Conservation (phyloP, 1,139 yeast species). For the Martiniozyma asiatica region DNA sequence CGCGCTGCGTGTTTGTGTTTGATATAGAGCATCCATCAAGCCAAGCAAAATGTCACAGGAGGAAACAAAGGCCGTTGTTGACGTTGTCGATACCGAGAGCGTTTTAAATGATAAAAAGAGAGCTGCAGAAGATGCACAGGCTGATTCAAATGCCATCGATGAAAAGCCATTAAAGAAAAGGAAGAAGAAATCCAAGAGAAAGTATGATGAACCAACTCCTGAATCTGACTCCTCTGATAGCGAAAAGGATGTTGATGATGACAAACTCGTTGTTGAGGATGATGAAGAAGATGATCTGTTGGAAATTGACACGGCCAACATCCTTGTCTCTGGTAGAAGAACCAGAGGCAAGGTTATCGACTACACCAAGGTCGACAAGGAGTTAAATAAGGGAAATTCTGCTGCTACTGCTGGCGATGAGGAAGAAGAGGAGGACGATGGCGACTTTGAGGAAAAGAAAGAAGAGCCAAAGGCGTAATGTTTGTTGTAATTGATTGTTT, state of each 20-base stretch:
- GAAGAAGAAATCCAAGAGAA: constrained; percentile 35
- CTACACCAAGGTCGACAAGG: constrained; percentile 72
- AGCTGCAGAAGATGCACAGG: constrained; percentile 13
- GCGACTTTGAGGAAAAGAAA: constrained; percentile 17
- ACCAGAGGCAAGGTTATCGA: constrained; percentile 86
- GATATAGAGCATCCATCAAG: too few relatives aligned
- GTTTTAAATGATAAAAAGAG: too few relatives aligned
- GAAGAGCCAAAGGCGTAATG: constrained; percentile 10
- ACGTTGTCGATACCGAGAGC: too few relatives aligned
- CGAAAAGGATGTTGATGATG: constrained; percentile 49
- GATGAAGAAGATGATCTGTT: constrained; percentile 73
- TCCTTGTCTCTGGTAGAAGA: constrained; percentile 76
- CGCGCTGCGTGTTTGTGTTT: too few relatives aligned
- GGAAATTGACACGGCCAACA: constrained; percentile 77
- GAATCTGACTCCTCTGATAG: constrained; percentile 30
- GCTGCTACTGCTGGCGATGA: constrained; percentile 32
- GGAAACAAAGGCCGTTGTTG: too few relatives aligned
- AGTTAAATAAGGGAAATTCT: constrained; percentile 43
- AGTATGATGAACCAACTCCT: constrained; percentile 39
- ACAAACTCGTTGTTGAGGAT: constrained; percentile 38
- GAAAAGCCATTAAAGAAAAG: constrained; percentile 26
- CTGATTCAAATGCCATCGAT: constrained; percentile 5
- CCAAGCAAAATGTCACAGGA: too few relatives aligned
- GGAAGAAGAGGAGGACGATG: constrained; percentile 31
- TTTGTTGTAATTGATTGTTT: too few relatives aligned